Conservation (phyloP, 2,329 filamentous ascomycete genomes). For the Gaeumannomyces sp. region DNA sequence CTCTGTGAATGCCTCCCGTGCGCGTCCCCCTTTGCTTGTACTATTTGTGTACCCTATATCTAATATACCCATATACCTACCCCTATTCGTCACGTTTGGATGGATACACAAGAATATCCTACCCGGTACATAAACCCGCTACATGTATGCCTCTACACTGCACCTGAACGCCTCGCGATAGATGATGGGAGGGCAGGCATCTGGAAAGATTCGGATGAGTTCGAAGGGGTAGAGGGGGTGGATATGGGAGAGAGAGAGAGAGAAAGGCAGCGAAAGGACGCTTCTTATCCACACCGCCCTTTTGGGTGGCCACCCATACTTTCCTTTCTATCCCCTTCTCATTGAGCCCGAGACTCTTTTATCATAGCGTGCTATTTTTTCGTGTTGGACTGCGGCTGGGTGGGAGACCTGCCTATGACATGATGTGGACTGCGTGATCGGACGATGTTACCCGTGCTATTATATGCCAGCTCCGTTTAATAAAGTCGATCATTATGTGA, state of each 20-base stretch:
- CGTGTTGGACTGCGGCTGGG: too few relatives aligned
- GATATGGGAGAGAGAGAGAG: neutral
- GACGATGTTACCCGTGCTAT: too few relatives aligned
- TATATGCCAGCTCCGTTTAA: too few relatives aligned
- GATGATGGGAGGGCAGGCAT: neutral
- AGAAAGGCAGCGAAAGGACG: neutral
- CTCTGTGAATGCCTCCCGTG: slow-evolving; percentile 47
- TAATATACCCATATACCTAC: neutral
- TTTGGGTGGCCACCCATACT: too few relatives aligned
- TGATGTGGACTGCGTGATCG: too few relatives aligned
- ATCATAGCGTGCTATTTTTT: too few relatives aligned
- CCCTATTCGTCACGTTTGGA: neutral
- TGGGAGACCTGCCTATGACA: too few relatives aligned
- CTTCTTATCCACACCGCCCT: neutral
- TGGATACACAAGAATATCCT: neutral
- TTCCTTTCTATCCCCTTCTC: too few relatives aligned
- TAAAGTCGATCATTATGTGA: too few relatives aligned
- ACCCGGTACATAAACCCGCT: neutral
- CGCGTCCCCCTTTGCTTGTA: neutral
- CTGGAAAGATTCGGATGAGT: neutral
- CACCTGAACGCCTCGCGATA: neutral
- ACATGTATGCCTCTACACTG: neutral
- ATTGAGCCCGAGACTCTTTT: too few relatives aligned
- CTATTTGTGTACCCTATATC: neutral
- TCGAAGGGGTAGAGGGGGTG: neutral